phyloP scores from a whole-genome alignment of 164 flowering plant species.

The Magnolia changhungtana region DNA sequence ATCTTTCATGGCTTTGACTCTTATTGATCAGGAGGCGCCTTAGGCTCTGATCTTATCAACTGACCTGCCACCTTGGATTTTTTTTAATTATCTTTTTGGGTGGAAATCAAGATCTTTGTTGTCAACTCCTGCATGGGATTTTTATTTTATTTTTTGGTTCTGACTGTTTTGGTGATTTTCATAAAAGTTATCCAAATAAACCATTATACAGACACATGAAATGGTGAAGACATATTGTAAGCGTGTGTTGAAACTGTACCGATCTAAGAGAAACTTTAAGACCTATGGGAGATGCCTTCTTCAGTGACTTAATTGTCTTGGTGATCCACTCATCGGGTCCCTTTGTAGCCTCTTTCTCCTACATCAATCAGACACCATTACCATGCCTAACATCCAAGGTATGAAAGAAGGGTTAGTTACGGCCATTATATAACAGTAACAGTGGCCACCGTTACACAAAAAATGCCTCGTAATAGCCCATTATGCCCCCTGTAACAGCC shows the following conservation, averaged over 20 bases:
- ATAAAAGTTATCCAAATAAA: too few relatives aligned
- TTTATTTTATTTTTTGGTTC: too few relatives aligned
- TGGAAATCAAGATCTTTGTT: background rate
- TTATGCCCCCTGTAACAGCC: too few relatives aligned
- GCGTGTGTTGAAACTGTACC: constrained; percentile 30
- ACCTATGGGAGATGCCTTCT: constrained; percentile 79
- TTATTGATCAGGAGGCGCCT: background rate
- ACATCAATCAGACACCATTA: background rate
- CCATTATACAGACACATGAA: background rate
- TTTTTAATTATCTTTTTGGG: background rate
- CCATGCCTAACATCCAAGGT: too few relatives aligned
- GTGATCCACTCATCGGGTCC: constrained; percentile 51
- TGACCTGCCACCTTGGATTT: background rate
- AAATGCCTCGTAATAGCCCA: too few relatives aligned
- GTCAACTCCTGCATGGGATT: background rate
- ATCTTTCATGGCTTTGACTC: background rate
- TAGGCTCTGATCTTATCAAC: background rate
- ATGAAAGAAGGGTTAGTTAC: too few relatives aligned
- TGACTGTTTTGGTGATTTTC: too few relatives aligned
- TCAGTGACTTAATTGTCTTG: constrained; percentile 44
- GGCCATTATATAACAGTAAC: too few relatives aligned
- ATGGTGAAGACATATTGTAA: background rate
- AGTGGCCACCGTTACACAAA: too few relatives aligned
- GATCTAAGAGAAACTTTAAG: constrained; percentile 75
- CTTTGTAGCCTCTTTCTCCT: constrained; percentile 50